Base-by-base conservation (phyloP, 495 filamentous ascomycete species). In the Xylaria nigripes region DNA sequence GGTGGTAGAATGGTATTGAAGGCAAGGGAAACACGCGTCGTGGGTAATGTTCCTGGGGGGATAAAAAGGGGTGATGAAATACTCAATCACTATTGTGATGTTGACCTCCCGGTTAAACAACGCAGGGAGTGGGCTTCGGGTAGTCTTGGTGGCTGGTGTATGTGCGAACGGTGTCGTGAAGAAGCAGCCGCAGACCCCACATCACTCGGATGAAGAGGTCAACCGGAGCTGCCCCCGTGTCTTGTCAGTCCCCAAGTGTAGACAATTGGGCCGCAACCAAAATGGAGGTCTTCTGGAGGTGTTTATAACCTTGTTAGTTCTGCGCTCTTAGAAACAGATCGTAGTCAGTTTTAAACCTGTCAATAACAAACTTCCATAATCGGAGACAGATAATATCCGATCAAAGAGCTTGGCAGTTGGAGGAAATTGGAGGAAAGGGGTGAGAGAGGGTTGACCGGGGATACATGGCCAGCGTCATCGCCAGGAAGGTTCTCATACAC, bases 41-140 rank as follows among this genome's bases (percentile, higher is more conserved):
- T 67, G 49, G 59, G 67, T 19, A 63, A 56, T 50, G 51, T 63
- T 44, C 54, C 65, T 51, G 74, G 73, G 0, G 87, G 86, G 0
- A 82, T 97, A 56, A 75, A 69, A 59, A 81, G 80, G 51, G 90
- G 89, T 1, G 79, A 93, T 60, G 92, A 98, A 72, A 81, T 96
- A 27, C 58, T 94, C 54, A 95, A 86, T 63, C 92, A 96, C 72
- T 98, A 98, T 68, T 95, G 90, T 65, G 93, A 98, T 71, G 81
- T 96, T 50, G 74, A 81, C 16, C 61, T 98, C 61, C 74, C 75
- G 6, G 89, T 95, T 0, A 76, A 81, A 57, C 79, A 92, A 62
- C 76, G 93, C 56, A 81, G 94, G 63, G 92, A 95, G 64, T 95
- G 92, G 88, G 89, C 89, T 2, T 70, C 72, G 46, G 92, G 91